phyloP scores from a whole-genome alignment of 371 early-diverging fungal species.

The Actinomortierella wolfii region DNA sequence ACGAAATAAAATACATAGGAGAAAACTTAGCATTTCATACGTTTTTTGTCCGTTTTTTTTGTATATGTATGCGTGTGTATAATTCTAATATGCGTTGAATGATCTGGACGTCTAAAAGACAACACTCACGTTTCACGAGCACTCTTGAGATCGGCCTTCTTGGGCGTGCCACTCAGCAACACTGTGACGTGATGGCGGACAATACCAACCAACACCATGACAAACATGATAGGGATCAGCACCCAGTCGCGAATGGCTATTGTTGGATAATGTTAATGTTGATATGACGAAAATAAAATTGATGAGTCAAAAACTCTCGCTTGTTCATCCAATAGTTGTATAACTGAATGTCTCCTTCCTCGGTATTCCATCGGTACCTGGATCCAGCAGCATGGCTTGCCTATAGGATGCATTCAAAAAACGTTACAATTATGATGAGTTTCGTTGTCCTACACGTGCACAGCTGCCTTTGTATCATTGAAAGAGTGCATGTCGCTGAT shows the following conservation, averaged over 20 bases:
- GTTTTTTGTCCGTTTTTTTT: background rate
- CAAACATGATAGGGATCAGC: constrained; percentile 93
- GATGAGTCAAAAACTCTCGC: too few species aligned
- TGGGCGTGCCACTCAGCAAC: constrained; percentile 80
- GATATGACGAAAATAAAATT: too few species aligned
- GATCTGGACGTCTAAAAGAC: too few species aligned
- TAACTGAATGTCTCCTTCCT: too few species aligned
- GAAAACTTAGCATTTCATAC: background rate
- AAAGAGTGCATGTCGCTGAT: background rate
- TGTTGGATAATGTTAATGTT: background rate
- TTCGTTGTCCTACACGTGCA: too few species aligned
- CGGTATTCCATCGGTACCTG: constrained; percentile 19
- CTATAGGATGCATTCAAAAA: constrained; percentile 4
- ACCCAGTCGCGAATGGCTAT: constrained; percentile 93
- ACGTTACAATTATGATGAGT: background rate
- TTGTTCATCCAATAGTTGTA: too few species aligned
- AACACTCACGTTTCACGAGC: constrained; percentile 72
- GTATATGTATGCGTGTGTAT: too few species aligned
- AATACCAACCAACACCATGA: constrained; percentile 96
- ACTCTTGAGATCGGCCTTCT: constrained; percentile 75
- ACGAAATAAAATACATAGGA: background rate
- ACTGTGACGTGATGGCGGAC: constrained; percentile 90
- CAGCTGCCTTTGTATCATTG: background rate
- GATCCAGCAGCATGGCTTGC: constrained; percentile 49
- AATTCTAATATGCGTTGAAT: too few species aligned